Evolutionary conservation across 106 monocot species (phyloP).

Genomic region (Xerophyta viscosa): DNA sequence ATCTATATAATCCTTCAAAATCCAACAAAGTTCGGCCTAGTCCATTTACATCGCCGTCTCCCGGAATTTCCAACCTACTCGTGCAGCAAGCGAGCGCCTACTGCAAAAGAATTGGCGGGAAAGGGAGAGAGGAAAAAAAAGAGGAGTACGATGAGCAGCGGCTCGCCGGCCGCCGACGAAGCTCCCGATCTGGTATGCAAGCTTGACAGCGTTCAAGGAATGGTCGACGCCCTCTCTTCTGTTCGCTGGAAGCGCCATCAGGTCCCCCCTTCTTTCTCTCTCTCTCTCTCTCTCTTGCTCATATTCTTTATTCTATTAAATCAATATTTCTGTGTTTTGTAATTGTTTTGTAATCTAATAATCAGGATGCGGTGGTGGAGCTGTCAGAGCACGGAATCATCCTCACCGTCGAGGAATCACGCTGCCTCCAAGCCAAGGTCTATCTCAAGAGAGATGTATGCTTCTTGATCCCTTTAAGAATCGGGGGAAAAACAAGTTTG

Average conservation of each 20-base stretch:
- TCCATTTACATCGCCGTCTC: too few species aligned
- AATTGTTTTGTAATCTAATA: background rate
- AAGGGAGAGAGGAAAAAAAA: background rate
- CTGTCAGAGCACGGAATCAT: slow-evolving; percentile 95
- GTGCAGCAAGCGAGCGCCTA: background rate
- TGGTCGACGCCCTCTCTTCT: slow-evolving; percentile 94
- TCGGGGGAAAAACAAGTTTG: too few species aligned
- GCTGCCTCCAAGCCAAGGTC: slow-evolving; percentile 98
- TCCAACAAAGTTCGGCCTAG: too few species aligned
- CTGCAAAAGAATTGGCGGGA: background rate
- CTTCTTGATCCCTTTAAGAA: too few species aligned
- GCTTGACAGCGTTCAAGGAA: slow-evolving; percentile 81
- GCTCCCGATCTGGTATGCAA: slow-evolving; percentile 69
- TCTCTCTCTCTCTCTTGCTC: background rate
- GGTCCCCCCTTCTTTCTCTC: slow-evolving; percentile 20
- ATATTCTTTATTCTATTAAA: background rate
- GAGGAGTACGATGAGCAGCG: slow-evolving; percentile 30
- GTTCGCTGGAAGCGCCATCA: slow-evolving; percentile 96
- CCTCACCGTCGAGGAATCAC: slow-evolving; percentile 80
- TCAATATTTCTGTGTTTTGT: background rate
- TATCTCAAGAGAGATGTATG: slow-evolving; percentile 92
- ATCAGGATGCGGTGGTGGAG: slow-evolving; percentile 84
- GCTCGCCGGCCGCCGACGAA: slow-evolving; percentile 22
- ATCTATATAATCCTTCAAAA: too few species aligned
- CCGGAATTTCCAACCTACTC: too few species aligned